phyloP scores from a whole-genome alignment of 2,329 filamentous ascomycete species.

The Penicillium corylophilum region DNA sequence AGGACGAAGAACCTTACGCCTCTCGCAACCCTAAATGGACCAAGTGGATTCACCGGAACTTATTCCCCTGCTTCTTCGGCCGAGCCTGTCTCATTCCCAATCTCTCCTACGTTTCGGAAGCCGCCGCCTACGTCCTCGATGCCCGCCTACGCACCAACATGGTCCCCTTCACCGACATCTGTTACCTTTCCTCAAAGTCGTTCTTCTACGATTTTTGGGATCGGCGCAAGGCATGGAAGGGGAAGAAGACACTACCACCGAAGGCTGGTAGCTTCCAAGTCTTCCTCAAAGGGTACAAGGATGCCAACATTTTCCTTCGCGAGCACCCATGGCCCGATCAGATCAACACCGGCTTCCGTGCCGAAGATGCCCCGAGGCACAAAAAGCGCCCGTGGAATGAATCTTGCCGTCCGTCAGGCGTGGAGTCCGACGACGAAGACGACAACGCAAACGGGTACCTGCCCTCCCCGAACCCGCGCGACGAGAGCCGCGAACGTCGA shows the following conservation, averaged over 20 bases:
- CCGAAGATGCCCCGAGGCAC: constrained; percentile 64
- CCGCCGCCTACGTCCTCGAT: constrained; percentile 93
- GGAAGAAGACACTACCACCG: constrained; percentile 79
- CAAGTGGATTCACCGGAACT: constrained; percentile 97
- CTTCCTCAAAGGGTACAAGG: constrained; percentile 94
- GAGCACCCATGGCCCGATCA: constrained; percentile 98
- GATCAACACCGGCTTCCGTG: constrained; percentile 66
- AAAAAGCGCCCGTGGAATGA: constrained; percentile 76
- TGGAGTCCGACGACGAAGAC: constrained; percentile 62
- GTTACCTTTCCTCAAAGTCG: constrained; percentile 89
- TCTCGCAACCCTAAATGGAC: constrained; percentile 98
- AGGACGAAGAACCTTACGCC: constrained; percentile 97
- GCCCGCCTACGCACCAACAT: constrained; percentile 84
- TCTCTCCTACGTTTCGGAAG: constrained; percentile 95
- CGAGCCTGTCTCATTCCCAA: constrained; percentile 95
- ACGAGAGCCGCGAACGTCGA: constrained; percentile 47
- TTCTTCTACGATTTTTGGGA: constrained; percentile 99
- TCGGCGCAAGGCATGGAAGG: constrained; percentile 79
- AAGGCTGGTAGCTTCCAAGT: constrained; percentile 97
- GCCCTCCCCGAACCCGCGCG: constrained; percentile 44
- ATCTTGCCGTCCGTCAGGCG: constrained; percentile 69
- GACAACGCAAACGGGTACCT: constrained; percentile 49
- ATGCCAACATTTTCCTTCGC: constrained; percentile 90
- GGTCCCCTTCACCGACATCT: constrained; percentile 94
- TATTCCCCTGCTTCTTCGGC: constrained; percentile 97